A percentile compares a stretch with the other conserved stretches of the same genome.
Evolutionary conservation across 1,284 basidiomycete species (phyloP).

Genomic region (Marasmius fiardii): DNA sequence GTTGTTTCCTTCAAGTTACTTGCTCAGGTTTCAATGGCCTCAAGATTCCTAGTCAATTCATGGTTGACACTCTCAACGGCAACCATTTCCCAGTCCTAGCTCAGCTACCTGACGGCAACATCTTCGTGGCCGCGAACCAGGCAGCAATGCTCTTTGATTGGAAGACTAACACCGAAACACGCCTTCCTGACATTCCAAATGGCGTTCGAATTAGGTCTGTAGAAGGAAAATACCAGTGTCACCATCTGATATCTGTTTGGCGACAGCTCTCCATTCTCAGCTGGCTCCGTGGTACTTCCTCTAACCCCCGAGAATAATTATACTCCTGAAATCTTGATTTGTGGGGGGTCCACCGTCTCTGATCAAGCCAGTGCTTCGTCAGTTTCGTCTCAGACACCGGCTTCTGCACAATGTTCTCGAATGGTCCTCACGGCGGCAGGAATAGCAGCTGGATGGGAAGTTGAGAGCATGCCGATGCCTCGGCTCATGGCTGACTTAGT

Average conservation of each 20-base stretch:
- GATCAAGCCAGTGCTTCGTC: constrained; percentile 21
- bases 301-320: constrained; percentile 21
- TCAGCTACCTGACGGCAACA: constrained; percentile 41
- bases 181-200: constrained; percentile 48
- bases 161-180: constrained; percentile 40
- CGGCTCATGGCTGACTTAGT: constrained; percentile 39
- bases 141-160: constrained; percentile 54
- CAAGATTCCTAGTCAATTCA: constrained; percentile 40
- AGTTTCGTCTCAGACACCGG: constrained; percentile 30
- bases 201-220: constrained; percentile 44
- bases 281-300: constrained; percentile 42
- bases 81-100: constrained; percentile 59
- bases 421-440: constrained; percentile 29
- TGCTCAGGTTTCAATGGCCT: constrained; percentile 22
- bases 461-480: constrained; percentile 25
- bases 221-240: too few species aligned
- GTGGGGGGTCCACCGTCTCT: constrained; percentile 32
- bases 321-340: constrained; percentile 41
- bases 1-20: constrained; percentile 3
- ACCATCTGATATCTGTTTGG: neutral
- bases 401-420: constrained; percentile 33
- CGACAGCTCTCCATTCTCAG: constrained; percentile 45
- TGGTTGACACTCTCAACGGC: constrained; percentile 48
- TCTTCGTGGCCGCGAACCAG: constrained; percentile 54
- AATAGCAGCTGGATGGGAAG: constrained; percentile 27